Base-by-base conservation (phyloP, 2,329 filamentous ascomycete genomes). In the Karstenula rhodostoma region DNA sequence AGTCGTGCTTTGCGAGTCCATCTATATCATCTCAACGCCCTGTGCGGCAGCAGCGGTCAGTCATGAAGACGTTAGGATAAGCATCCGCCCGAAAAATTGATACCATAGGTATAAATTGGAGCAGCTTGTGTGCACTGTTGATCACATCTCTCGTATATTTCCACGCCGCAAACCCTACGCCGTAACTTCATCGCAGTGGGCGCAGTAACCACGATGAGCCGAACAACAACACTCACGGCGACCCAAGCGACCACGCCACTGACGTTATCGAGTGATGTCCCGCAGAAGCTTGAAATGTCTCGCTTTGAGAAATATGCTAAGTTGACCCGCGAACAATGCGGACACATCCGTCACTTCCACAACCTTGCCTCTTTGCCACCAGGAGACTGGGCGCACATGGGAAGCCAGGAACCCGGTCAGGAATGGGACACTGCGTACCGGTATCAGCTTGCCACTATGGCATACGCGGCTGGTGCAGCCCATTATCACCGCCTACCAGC, bases 331-430 rank as follows among this genome's bases (percentile, higher is more conserved):
- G 56, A 69, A 19, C 77, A 78, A 62, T 67, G 66, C 3, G 77
- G 76, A 0, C 77, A 79, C 58, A 44, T 78, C n/a, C 73, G 77
- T 0, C 77, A 79, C 59, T 75, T 75, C 52, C 67, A 79, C 60
- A 79, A 79, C 56, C 66, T 79, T 6, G 66, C 64, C 13, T 61
- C 74, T 1, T 94, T 93, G 97, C 77, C 97, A 93, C 58, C 96
- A 92, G 74, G 94, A 88, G 72, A 97, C 96, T 0, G 94, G 93
- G 2, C 94, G 93, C 57, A 85, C 86, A 3, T 93, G 90, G 19
- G 85, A 87, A 72, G 72, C 70, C 69, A 77, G 52, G 77, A 80
- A 13, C 73, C 75, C 6, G 68, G 64, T 13, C 77, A 81, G 59
- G 80, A 81, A 57, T 80, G 71, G 55, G 56, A 72, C 51, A 71